Conservation (phyloP, 164 flowering plant species). For the Kingdonia uniflora region DNA sequence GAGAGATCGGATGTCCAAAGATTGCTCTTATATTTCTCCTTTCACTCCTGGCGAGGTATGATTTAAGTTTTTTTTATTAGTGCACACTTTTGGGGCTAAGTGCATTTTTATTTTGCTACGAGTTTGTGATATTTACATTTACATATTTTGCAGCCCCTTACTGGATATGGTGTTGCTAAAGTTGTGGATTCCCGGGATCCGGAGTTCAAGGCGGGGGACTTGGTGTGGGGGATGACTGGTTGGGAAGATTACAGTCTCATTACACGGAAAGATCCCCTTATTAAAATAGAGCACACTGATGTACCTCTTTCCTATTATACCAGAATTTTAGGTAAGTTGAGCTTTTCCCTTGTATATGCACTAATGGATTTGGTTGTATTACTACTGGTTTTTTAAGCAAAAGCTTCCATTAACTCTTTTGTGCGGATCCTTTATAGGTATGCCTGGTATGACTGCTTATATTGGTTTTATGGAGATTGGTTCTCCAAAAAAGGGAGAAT, state of each 20-base stretch:
- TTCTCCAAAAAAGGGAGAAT: slow-evolving; percentile 15
- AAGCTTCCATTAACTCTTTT: neutral
- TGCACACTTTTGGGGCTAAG: too few relatives aligned
- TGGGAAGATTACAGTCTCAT: slow-evolving; percentile 50
- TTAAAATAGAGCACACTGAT: slow-evolving; percentile 32
- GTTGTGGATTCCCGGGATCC: slow-evolving; percentile 35
- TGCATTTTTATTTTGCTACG: too few relatives aligned
- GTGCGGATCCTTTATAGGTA: slow-evolving; percentile 6
- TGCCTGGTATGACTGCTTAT: slow-evolving; percentile 16
- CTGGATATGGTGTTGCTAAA: slow-evolving; percentile 28
- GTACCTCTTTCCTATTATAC: slow-evolving; percentile 43
- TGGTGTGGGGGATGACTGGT: slow-evolving; percentile 43
- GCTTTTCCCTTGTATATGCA: slow-evolving; percentile 7
- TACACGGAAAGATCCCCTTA: slow-evolving; percentile 4
- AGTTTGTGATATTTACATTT: too few relatives aligned
- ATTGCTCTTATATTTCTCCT: neutral
- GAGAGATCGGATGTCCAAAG: slow-evolving; percentile 8
- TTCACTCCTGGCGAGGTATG: slow-evolving; percentile 15
- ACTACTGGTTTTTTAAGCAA: neutral
- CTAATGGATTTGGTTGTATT: neutral
- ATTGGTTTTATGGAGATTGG: slow-evolving; percentile 11
- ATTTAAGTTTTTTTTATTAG: too few relatives aligned
- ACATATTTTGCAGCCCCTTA: slow-evolving; percentile 8
- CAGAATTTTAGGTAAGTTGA: slow-evolving; percentile 21
- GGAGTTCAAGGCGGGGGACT: slow-evolving; percentile 35